Percentiles rank a stretch among this genome's conserved stretches.
Conservation (phyloP, 2,329 filamentous ascomycete species). For the Aspergillus sp. region DNA sequence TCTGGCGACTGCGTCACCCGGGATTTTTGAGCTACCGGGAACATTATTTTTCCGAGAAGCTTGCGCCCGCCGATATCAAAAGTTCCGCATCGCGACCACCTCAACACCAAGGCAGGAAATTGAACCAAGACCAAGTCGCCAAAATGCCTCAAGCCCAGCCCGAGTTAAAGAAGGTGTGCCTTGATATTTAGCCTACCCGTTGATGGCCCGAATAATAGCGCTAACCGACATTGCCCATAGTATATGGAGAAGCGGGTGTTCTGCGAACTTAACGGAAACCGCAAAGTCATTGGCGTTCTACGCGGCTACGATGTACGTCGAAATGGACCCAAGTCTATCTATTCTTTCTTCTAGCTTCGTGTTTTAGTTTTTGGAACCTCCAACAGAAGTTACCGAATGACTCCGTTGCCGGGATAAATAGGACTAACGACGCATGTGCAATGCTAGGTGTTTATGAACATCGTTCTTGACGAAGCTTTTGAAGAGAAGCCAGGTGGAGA, state of each 20-base stretch:
- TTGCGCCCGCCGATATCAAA: constrained; percentile 29
- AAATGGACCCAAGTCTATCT: not conserved
- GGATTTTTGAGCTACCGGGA: constrained; percentile 28
- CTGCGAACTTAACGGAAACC: constrained; percentile 94
- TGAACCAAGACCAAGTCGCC: constrained; percentile 27
- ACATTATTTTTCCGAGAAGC: constrained; percentile 36
- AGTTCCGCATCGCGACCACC: constrained; percentile 25
- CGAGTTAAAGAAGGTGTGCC: constrained; percentile 90
- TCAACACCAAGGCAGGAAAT: constrained; percentile 24
- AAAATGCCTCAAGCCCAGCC: constrained; percentile 98
- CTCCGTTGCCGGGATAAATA: not conserved
- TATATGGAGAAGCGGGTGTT: constrained; percentile 99
- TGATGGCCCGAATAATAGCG: not conserved
- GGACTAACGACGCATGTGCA: not conserved
- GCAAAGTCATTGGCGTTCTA: constrained; percentile 92
- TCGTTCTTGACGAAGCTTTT: constrained; percentile 93
- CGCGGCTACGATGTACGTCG: constrained; percentile 87
- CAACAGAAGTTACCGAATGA: not conserved
- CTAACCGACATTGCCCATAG: constrained; percentile 49
- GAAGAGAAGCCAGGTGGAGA: constrained; percentile 92
- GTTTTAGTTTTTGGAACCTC: too few relatives aligned
- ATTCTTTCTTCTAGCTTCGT: not conserved
- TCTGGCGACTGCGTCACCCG: constrained; percentile 9
- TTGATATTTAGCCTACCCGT: not conserved
- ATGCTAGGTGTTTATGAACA: constrained; percentile 88